A percentile compares a stretch with the other conserved stretches of the same genome.
phyloP scores from a whole-genome alignment of 768 basidiomycete genomes.

The Podaxis sp. region DNA sequence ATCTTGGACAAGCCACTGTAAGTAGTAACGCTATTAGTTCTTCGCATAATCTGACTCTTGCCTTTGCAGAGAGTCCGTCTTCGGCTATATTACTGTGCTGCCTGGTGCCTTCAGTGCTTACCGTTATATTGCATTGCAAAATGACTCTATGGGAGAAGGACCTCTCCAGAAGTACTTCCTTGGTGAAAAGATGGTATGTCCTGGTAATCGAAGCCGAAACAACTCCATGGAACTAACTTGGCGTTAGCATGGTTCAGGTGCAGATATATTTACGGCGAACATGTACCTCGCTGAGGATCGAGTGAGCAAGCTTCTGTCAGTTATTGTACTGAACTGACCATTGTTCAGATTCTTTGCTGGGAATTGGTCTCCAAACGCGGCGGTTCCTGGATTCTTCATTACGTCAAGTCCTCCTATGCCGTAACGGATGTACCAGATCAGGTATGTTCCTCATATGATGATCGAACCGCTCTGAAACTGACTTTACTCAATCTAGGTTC shows the following conservation, averaged over 20 bases:
- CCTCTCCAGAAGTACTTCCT: conserved; percentile 96
- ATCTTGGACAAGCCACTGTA: conserved; percentile 88
- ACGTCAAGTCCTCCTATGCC: conserved; percentile 92
- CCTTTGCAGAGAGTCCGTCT: conserved; percentile 65
- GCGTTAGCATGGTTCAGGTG: conserved; percentile 71
- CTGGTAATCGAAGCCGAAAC: conserved; percentile 8
- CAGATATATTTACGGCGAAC: conserved; percentile 93
- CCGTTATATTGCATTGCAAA: conserved; percentile 87
- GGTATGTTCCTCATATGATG: conserved; percentile 33
- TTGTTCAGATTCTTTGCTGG: conserved; percentile 84
- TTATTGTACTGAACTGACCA: conserved; percentile 6
- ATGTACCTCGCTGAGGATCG: conserved; percentile 96
- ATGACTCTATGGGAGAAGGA: conserved; percentile 79
- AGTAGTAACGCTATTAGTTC: conserved; percentile 20
- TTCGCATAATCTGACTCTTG: neutral
- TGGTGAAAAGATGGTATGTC: conserved; percentile 84
- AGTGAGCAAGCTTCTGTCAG: conserved; percentile 31
- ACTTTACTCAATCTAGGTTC: conserved; percentile 47
- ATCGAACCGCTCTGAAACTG: neutral
- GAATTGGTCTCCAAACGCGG: conserved; percentile 95
- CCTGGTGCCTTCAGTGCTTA: conserved; percentile 94
- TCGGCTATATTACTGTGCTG: conserved; percentile 93
- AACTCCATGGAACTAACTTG: neutral
- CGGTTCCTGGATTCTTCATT: conserved; percentile 90
- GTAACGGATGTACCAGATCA: conserved; percentile 94